These are phyloP conservation scores for Cornus florida DNA, from an alignment of 148 eudicot genomes.

Conservation along the genomic window DNA sequence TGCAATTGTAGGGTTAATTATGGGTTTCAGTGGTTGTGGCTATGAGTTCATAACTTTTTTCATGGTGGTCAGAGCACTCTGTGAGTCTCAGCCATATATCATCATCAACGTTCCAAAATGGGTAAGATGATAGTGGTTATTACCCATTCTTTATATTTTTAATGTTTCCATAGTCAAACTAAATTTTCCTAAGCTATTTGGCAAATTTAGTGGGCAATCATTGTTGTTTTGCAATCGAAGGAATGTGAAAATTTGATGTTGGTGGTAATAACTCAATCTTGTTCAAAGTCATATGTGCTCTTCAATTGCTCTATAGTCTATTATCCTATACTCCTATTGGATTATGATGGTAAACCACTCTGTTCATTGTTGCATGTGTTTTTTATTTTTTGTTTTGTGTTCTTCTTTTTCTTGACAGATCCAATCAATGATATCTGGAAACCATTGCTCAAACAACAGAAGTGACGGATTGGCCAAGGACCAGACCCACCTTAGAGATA, in stretches of 20 bases:
- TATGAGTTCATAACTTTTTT: conserved; percentile 3
- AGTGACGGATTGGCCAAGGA: neutral
- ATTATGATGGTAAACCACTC: neutral
- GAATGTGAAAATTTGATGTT: neutral
- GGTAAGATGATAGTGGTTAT: no score
- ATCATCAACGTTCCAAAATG: neutral
- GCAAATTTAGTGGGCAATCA: neutral
- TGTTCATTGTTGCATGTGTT: neutral
- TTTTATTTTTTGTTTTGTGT: neutral
- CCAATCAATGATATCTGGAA: neutral
- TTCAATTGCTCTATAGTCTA: neutral
- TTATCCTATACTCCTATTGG: neutral
- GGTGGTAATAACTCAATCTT: neutral
- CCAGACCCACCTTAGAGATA: no score
- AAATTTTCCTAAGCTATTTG: neutral
- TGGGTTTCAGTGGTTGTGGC: neutral
- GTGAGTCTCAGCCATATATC: neutral
- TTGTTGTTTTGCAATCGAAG: neutral
- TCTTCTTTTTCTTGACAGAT: conserved; percentile 11
- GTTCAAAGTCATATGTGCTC: neutral
- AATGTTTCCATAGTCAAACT: neutral
- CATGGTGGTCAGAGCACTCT: conserved; percentile 13
- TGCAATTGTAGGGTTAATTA: neutral
- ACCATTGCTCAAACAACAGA: neutral
- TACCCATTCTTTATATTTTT: no score